Evolutionary conservation across 495 filamentous ascomycete genomes (phyloP).

Genomic region (Aspergillus heteromorphus): DNA sequence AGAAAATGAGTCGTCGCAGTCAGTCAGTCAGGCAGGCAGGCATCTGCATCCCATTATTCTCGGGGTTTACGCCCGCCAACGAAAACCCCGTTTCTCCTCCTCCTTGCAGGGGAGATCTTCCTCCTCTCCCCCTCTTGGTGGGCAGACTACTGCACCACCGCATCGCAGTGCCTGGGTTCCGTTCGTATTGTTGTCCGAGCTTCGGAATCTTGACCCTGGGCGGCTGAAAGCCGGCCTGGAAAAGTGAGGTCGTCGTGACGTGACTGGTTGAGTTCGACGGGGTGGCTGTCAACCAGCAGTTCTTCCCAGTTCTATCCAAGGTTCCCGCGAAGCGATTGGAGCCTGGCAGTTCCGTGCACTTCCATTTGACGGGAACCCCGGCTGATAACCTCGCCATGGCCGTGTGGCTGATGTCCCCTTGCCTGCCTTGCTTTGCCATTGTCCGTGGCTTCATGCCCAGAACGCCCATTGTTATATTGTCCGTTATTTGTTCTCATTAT

Average conservation of each 20-base stretch:
- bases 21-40: no score
- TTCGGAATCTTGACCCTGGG: neutral
- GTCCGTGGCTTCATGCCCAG: no score
- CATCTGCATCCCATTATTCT: neutral
- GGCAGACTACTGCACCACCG: neutral
- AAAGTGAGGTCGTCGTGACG: neutral
- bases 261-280: neutral
- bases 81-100: conserved; percentile 10
- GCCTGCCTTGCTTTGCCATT: neutral
- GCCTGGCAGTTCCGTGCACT: neutral
- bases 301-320: neutral
- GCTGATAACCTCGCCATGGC: neutral
- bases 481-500: no score
- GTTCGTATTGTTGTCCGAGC: neutral
- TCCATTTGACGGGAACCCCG: neutral
- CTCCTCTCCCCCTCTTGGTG: conserved; percentile 15
- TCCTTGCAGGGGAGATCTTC: conserved; percentile 16
- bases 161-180: neutral
- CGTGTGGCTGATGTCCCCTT: neutral
- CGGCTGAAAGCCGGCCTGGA: neutral
- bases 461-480: no score
- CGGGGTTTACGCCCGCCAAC: conserved; percentile 5
- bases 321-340: neutral
- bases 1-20: no score
- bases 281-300: neutral